Evolutionary conservation across 2,329 filamentous ascomycete species (phyloP), one percentile per base, ranked within the genome.

Genomic region (Fusarium nematophilum): DNA sequence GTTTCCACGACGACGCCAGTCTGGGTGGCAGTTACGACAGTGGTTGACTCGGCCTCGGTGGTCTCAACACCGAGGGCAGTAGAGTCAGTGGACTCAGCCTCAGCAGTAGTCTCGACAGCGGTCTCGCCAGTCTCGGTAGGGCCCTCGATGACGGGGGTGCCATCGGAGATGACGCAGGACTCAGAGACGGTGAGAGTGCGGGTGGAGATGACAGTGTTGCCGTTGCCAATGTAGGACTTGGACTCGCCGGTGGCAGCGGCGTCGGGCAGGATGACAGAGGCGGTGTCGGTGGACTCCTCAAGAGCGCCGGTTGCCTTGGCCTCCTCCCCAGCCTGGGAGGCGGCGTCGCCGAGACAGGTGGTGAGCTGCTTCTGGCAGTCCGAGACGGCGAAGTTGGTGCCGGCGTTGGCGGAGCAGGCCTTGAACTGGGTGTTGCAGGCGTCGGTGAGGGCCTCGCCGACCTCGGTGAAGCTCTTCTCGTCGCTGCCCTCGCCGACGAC

Each of bases 401-500:
- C 68, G 33, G 68, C 55, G 26, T 53, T 61, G 39, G 42, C 42
- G 6, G 65, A 53, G 46, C 68, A 70, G 36, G 54, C 54, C 50
- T 62, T 40, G 50, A 66, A 70, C 49, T 70, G 68, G 58, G 64
- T 66, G 37, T 64, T 60, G 45, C 68, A 70, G 39, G 68, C 68
- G 29, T 63, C 56, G 23, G 51, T 43, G 42, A 57, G 57, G 17
- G 68, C 68, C 30, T 67, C 52, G 34, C 57, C 68, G 27, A 69
- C 43, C 29, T 59, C 47, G n/a, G 37, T 50, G 57, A 59, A 68
- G 17, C 11, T 46, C 57, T 68, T 49, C 25, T 64, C 62, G 11
- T 62, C 57, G 6, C 47, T 53, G 5, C 54, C 65, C 17, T 51
- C 52, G 17, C 66, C 68, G 29, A 70, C 68, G 15, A 62, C 38